These are phyloP conservation scores for Euclidium syriacum DNA, from an alignment of 345 rosid species.

Conservation along the genomic window DNA sequence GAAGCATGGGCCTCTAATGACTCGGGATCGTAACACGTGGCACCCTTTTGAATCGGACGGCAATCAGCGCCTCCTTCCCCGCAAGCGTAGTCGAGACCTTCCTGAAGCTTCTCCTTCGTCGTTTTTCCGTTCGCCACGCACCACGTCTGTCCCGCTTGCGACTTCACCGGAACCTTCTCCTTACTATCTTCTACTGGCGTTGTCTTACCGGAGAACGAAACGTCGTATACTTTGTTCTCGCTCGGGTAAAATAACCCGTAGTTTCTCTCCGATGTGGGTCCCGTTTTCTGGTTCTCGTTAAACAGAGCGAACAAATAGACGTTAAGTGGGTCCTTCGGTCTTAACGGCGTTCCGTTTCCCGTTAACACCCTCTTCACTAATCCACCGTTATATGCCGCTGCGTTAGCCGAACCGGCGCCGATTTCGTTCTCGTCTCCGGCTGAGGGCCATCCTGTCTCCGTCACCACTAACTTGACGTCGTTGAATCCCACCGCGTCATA, in stretches of 20 bases:
- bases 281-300: constrained; percentile 75
- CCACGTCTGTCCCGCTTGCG: constrained; percentile 62
- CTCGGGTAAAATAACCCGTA: constrained; percentile 86
- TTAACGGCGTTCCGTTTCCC: constrained; percentile 78
- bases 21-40: constrained; percentile 72
- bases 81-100: constrained; percentile 74
- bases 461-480: constrained; percentile 58
- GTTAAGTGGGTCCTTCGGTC: constrained; percentile 54
- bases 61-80: constrained; percentile 95
- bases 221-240: constrained; percentile 64
- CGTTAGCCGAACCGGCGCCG: constrained; percentile 64
- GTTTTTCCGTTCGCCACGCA: constrained; percentile 64
- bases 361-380: constrained; percentile 58
- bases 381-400: constrained; percentile 82
- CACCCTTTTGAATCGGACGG: constrained; percentile 69
- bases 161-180: constrained; percentile 32
- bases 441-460: constrained; percentile 98
- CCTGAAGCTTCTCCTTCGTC: constrained; percentile 51
- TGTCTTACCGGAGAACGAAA: constrained; percentile 40
- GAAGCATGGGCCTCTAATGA: constrained; percentile 84
- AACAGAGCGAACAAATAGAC: constrained; percentile 83
- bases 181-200: constrained; percentile 30
- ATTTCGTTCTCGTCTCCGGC: constrained; percentile 71
- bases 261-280: constrained; percentile 87
- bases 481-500: constrained; percentile 54